Evolutionary conservation across 2,329 filamentous ascomycete species (phyloP).

Genomic region (Aspergillus neoniger): DNA sequence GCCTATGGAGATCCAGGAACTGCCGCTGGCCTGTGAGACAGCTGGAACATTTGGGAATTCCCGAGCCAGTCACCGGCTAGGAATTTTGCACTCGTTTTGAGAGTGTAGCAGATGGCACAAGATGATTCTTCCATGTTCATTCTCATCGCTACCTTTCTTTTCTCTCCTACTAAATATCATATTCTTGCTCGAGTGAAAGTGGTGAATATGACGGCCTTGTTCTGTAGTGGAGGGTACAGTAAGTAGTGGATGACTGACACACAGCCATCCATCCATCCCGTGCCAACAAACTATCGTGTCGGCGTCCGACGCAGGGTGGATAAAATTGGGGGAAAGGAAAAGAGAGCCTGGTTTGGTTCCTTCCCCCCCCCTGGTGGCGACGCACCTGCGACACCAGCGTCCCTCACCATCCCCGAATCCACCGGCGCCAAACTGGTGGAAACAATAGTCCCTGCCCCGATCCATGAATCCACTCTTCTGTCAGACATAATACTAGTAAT

Average conservation of each 20-base stretch:
- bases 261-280: neutral
- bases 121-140: neutral
- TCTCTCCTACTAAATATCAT: neutral
- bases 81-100: neutral
- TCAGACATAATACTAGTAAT: slow-evolving; percentile 13
- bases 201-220: neutral
- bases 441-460: slow-evolving; percentile 21
- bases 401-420: slow-evolving; percentile 18
- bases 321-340: neutral
- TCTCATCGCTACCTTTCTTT: neutral
- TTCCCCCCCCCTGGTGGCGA: slow-evolving; percentile 11
- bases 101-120: no score
- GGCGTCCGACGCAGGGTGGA: neutral
- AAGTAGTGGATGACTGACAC: neutral
- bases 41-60: neutral
- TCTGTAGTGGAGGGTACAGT: neutral
- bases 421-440: slow-evolving; percentile 23
- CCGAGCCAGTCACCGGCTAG: neutral
- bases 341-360: neutral
- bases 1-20: slow-evolving; percentile 19
- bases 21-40: slow-evolving; percentile 9
- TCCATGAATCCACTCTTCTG: slow-evolving; percentile 17
- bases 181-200: no score
- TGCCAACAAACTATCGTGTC: neutral
- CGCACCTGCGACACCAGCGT: slow-evolving; percentile 19